Percentiles rank a stretch among this genome's conserved stretches.
Conservation (phyloP, 2,329 filamentous ascomycete species). For the Fusarium sacchari region DNA sequence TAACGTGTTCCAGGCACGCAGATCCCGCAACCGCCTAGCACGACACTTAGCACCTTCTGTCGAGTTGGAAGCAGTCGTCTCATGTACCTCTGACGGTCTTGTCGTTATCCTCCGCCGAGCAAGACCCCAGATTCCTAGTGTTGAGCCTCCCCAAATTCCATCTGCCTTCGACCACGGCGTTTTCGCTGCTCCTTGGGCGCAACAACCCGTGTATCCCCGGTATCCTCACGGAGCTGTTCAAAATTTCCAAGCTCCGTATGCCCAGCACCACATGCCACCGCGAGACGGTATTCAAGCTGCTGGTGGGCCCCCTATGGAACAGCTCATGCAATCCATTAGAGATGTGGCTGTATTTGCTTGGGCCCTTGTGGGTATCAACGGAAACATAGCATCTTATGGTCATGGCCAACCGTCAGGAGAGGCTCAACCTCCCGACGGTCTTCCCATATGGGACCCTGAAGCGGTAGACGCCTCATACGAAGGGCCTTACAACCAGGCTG, state of each 20-base stretch:
- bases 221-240: slow-evolving; percentile 50
- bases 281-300: slow-evolving; percentile 56
- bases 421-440: slow-evolving; percentile 60
- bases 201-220: slow-evolving; percentile 67
- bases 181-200: slow-evolving; percentile 84
- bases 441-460: slow-evolving; percentile 43
- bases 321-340: slow-evolving; percentile 82
- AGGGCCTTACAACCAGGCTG: slow-evolving; percentile 42
- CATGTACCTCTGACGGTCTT: slow-evolving; percentile 87
- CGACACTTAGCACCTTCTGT: slow-evolving; percentile 56
- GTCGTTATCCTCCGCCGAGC: slow-evolving; percentile 83
- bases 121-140: slow-evolving; percentile 72
- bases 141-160: slow-evolving; percentile 58
- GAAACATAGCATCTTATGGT: slow-evolving; percentile 72
- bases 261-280: slow-evolving; percentile 57
- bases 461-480: slow-evolving; percentile 26
- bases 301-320: slow-evolving; percentile 65
- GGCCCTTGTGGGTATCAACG: slow-evolving; percentile 85
- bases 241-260: slow-evolving; percentile 46
- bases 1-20: background rate
- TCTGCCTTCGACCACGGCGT: slow-evolving; percentile 68
- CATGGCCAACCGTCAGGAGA: slow-evolving; percentile 71
- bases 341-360: slow-evolving; percentile 91
- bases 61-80: slow-evolving; percentile 89
- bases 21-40: slow-evolving; percentile 4